Percentiles rank a stretch among this genome's conserved stretches.
These are phyloP conservation scores for Candida anglica DNA, from an alignment of 805 yeast species.

Conservation along the genomic window DNA sequence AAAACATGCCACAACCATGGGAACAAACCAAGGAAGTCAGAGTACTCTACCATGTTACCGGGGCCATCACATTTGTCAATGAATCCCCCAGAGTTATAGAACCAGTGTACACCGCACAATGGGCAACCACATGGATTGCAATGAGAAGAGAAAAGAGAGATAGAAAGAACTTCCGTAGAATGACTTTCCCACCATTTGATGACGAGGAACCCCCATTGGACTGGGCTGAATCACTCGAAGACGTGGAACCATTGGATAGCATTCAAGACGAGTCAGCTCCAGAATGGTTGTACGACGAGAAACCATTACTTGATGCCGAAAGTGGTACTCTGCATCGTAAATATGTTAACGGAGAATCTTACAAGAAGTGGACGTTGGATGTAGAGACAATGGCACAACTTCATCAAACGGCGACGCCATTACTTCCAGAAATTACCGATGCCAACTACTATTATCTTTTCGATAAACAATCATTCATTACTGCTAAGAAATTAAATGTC, in stretches of 20 bases:
- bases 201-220: constrained; percentile 94
- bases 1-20: constrained; percentile 99
- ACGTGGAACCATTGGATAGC: constrained; percentile 67
- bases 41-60: constrained; percentile 85
- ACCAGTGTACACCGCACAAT: constrained; percentile 88
- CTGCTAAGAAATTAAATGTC: constrained; percentile 85
- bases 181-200: constrained; percentile 94
- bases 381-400: constrained; percentile 61
- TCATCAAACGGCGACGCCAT: constrained; percentile 65
- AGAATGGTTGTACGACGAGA: constrained; percentile 80
- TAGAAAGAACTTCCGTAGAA: constrained; percentile 81
- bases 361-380: constrained; percentile 65
- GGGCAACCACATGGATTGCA: constrained; percentile 90
- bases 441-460: constrained; percentile 67
- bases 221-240: constrained; percentile 77
- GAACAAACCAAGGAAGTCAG: constrained; percentile 79
- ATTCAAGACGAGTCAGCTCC: constrained; percentile 53
- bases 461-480: constrained; percentile 74
- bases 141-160: constrained; percentile 96
- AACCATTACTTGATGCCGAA: constrained; percentile 64
- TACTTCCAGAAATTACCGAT: constrained; percentile 55
- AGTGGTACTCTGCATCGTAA: no score
- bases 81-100: constrained; percentile 90
- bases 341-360: constrained; percentile 72
- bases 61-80: constrained; percentile 93